Evolutionary conservation across 495 filamentous ascomycete genomes (phyloP), one percentile per base, ranked within the genome.

Genomic region (Trichodelitschia bisporula): DNA sequence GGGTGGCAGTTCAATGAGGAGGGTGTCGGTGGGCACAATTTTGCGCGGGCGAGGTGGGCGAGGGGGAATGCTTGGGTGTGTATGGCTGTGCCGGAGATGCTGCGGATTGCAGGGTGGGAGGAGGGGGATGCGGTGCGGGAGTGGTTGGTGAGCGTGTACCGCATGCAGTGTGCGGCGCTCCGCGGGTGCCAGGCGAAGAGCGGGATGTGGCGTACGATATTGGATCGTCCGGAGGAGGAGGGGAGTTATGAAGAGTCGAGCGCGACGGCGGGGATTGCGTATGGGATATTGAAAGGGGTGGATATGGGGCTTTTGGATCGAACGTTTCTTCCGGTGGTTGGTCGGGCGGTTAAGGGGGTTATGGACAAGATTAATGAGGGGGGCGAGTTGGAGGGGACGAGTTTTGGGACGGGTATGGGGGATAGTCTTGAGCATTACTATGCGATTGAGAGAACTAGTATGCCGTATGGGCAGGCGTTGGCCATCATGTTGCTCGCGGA

Each of bases 381-480:
- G 9, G 73, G 74, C 0, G 72, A 77, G 46, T 46, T 80, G 34
- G 53, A 61, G 30, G 64, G 75, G 34, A 66, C 63, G 2, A 77
- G 70, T 30, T 80, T 77, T 40, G 74, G 74, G 0, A 80, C 74
- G 5, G 65, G 55, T 0, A 77, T 80, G 66, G 72, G 72, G 1
- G 49, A 60, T 33, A 58, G 47, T 9, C 47, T 75, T 33, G 58
- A 77, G 34, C 69, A 72, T 41, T 80, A 80, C 37, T 66, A 66
- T 46, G 53, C 64, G 26, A 77, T 80, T 38, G 60, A 61, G 1
- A 39, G 63, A 3, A 80, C 74, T 0, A 63, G 64, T 26, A 79
- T 79, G 73, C 73, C 71, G 15, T 77, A 77, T 41, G 73, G 73
- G 1, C 73, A 77, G 43, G 69, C 72, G 0, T 77, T 78, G 72